phyloP scores from a whole-genome alignment of 768 basidiomycete genomes.

The Calocybe gangraenosa region DNA sequence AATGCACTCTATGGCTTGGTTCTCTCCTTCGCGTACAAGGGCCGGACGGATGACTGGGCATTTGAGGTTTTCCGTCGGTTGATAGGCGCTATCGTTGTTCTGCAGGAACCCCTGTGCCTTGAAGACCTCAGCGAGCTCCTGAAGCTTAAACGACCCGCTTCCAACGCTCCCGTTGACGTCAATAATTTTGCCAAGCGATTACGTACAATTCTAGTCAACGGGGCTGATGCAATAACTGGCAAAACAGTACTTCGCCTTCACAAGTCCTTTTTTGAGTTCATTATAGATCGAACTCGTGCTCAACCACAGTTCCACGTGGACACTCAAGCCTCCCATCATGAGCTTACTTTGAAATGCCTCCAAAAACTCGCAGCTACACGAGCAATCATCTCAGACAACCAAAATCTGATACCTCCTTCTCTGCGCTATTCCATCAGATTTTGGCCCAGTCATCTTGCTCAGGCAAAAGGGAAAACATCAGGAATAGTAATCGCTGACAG shows the following conservation, averaged over 20 bases:
- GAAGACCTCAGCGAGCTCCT: slow-evolving; percentile 7
- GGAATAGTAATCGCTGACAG: background rate
- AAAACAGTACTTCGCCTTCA: slow-evolving; percentile 15
- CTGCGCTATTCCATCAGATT: slow-evolving; percentile 2
- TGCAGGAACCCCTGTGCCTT: slow-evolving; percentile 10
- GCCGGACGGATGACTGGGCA: slow-evolving; percentile 6
- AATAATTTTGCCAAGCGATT: slow-evolving; percentile 12
- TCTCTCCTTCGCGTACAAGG: slow-evolving; percentile 1
- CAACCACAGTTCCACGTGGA: background rate
- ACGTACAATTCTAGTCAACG: slow-evolving; percentile 14
- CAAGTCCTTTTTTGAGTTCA: slow-evolving; percentile 16
- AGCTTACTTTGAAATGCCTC: slow-evolving; percentile 3
- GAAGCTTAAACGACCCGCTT: background rate
- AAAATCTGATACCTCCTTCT: background rate
- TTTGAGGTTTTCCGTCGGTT: slow-evolving; percentile 15
- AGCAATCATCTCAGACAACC: background rate
- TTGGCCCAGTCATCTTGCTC: background rate
- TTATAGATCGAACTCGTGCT: slow-evolving; percentile 4
- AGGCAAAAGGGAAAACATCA: background rate
- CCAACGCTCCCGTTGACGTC: slow-evolving; percentile 8
- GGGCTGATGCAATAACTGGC: slow-evolving; percentile 3
- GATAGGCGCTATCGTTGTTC: slow-evolving; percentile 10
- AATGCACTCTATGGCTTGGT: slow-evolving; percentile 10
- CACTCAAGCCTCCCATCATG: background rate
- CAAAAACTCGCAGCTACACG: background rate